phyloP scores from a whole-genome alignment of 371 early-diverging fungal genomes.

The Mucor indicus region DNA sequence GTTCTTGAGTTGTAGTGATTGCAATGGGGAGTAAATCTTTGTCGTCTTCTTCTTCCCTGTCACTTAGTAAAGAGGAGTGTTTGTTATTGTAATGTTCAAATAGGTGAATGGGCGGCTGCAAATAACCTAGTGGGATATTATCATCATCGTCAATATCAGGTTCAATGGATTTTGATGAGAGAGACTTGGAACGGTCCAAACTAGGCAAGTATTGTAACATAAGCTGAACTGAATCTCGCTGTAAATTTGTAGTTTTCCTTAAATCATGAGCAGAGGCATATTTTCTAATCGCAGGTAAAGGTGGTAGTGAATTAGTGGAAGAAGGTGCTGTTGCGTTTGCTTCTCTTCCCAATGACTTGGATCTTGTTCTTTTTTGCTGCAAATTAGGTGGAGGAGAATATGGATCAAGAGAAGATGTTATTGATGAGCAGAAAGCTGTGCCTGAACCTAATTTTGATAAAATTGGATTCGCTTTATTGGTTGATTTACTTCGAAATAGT shows the following conservation, averaged over 20 bases:
- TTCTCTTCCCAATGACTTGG: constrained; percentile 25
- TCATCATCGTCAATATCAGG: constrained; percentile 17
- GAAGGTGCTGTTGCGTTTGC: constrained; percentile 6
- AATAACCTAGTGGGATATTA: constrained; percentile 18
- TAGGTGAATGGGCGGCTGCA: constrained; percentile 19
- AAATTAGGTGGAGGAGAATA: constrained; percentile 1
- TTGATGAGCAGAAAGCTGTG: not conserved
- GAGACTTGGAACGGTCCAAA: no score
- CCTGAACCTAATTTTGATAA: constrained; percentile 11
- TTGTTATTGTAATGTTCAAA: no score
- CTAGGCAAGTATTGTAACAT: no score
- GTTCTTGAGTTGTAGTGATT: not conserved
- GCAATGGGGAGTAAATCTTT: constrained; percentile 29
- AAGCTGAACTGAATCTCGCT: no score
- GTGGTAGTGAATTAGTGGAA: constrained; percentile 15
- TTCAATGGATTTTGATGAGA: constrained; percentile 6
- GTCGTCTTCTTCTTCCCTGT: constrained; percentile 30
- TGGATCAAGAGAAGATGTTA: constrained; percentile 3
- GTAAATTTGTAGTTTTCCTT: constrained; percentile 11
- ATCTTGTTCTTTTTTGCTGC: constrained; percentile 20
- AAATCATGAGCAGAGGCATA: constrained; percentile 19
- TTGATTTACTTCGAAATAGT: constrained; percentile 18
- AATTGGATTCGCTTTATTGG: no score
- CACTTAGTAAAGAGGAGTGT: constrained; percentile 23
- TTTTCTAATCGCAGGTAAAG: constrained; percentile 7